Evolutionary conservation across 2,329 filamentous ascomycete species (phyloP).

Genomic region (Colletotrichum incanum): DNA sequence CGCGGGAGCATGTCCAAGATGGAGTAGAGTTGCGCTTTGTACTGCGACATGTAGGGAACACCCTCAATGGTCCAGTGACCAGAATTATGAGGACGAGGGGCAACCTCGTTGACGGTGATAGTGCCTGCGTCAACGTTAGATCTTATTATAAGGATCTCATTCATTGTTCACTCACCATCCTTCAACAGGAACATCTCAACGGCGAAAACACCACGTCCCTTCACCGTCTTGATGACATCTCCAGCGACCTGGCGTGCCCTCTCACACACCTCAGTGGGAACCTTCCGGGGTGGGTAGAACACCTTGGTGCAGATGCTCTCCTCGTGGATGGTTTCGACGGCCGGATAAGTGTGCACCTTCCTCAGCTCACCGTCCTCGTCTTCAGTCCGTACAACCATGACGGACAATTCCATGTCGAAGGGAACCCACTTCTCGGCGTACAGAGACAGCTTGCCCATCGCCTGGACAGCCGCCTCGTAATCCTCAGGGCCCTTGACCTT

Average conservation of each 20-base stretch:
- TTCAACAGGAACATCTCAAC: conserved; percentile 94
- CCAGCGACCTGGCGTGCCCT: conserved; percentile 83
- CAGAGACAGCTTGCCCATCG: conserved; percentile 79
- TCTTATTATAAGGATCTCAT: not conserved
- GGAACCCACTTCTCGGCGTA: conserved; percentile 94
- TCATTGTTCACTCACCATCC: conserved; percentile 65
- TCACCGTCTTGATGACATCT: conserved; percentile 83
- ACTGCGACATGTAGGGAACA: conserved; percentile 89
- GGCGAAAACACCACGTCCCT: conserved; percentile 93
- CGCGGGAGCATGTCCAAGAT: conserved; percentile 79
- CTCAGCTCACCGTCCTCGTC: conserved; percentile 69
- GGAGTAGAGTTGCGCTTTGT: conserved; percentile 88
- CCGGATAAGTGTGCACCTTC: conserved; percentile 81
- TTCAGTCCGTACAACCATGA: conserved; percentile 94
- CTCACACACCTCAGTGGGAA: conserved; percentile 72
- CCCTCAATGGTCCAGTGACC: conserved; percentile 97
- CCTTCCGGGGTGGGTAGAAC: conserved; percentile 85
- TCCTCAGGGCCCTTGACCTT: conserved; percentile 63
- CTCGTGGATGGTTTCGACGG: conserved; percentile 95
- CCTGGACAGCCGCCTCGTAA: conserved; percentile 75
- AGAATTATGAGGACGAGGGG: conserved; percentile 83
- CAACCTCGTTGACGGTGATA: conserved; percentile 89
- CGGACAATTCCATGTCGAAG: conserved; percentile 89
- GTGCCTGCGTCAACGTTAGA: conserved; percentile 55
- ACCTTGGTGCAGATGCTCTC: conserved; percentile 96